A percentile compares a stretch with the other conserved stretches of the same genome.
These are phyloP conservation scores for Dryadomyces quercivorus DNA, from an alignment of 2,329 filamentous ascomycete genomes.

Conservation along the genomic window DNA sequence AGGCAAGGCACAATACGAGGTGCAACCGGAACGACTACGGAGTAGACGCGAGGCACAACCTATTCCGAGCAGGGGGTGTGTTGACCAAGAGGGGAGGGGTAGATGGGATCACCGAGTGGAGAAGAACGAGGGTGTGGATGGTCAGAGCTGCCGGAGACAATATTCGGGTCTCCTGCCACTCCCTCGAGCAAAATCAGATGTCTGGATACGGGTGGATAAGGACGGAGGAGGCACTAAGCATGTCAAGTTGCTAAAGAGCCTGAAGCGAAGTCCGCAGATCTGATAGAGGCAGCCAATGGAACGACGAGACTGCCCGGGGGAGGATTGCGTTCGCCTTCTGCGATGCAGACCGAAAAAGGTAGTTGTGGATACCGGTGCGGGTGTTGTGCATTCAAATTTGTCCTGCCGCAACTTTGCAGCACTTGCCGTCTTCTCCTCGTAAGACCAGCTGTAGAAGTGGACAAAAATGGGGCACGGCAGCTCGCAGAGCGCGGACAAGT, in stretches of 20 bases:
- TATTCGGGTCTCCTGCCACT: background rate
- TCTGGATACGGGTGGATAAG: background rate
- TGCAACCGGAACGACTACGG: background rate
- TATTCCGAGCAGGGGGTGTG: background rate
- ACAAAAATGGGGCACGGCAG: too few relatives aligned
- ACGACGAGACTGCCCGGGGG: background rate
- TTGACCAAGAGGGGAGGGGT: background rate
- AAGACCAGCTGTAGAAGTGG: too few relatives aligned
- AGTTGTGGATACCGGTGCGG: background rate
- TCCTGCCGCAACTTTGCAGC: background rate
- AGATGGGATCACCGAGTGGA: background rate
- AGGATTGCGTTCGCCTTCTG: background rate
- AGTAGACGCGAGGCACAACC: background rate
- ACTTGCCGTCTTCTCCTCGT: too few relatives aligned
- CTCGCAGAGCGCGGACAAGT: too few relatives aligned
- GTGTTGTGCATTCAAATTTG: background rate
- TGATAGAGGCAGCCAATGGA: background rate
- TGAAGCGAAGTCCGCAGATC: background rate
- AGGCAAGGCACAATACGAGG: background rate
- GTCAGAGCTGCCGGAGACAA: background rate
- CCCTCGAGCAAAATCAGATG: background rate
- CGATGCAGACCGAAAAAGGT: background rate
- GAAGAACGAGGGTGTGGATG: background rate
- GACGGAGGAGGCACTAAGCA: background rate
- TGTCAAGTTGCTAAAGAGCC: background rate